Conservation (phyloP, 2,329 filamentous ascomycete genomes). For the Fusarium acutatum region DNA sequence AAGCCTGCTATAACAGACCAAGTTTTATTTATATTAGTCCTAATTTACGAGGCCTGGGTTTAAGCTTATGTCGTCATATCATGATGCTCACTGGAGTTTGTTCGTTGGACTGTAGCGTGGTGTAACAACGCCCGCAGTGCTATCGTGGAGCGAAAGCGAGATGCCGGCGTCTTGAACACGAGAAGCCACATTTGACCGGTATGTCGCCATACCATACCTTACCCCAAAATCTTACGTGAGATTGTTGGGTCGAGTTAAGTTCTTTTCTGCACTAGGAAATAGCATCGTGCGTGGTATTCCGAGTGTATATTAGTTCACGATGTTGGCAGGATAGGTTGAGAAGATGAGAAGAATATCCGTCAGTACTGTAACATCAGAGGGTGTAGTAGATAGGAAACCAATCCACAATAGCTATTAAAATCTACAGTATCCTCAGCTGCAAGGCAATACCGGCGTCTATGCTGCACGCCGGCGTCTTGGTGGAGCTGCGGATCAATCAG, state of each 20-base stretch:
- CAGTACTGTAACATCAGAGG: rapidly evolving
- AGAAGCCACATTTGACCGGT: neutral
- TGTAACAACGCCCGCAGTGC: neutral
- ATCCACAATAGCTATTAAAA: rapidly evolving
- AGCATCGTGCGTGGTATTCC: neutral
- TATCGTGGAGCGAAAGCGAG: neutral
- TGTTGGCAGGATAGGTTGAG: neutral
- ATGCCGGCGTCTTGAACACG: neutral
- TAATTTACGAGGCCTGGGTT: neutral
- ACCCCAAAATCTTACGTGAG: constrained; percentile 9
- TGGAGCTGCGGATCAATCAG: neutral
- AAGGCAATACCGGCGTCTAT: neutral
- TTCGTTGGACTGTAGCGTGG: neutral
- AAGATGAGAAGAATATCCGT: neutral
- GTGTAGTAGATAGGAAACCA: neutral
- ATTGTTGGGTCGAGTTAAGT: neutral
- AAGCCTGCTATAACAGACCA: rapidly evolving
- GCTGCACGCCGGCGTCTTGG: neutral
- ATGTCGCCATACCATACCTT: neutral
- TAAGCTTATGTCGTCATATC: neutral
- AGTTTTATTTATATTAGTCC: rapidly evolving
- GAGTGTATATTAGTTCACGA: neutral
- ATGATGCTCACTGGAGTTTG: neutral
- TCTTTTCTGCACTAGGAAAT: too few species aligned
- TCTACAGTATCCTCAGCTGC: too few species aligned